Evolutionary conservation across 306 rosid genomes (phyloP).

Genomic region (Fragaria ananassa): DNA sequence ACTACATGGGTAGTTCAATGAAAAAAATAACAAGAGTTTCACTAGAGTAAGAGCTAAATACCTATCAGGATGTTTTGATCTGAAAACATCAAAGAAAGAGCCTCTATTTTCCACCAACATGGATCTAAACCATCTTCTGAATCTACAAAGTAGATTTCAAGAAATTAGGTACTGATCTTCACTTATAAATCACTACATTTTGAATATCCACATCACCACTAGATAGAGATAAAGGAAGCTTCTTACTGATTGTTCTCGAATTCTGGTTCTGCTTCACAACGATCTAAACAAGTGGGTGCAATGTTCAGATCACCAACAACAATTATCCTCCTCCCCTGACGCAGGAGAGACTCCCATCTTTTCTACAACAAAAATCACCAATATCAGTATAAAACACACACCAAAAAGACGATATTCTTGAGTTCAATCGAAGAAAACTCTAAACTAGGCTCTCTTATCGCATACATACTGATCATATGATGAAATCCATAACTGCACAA

Average conservation of each 20-base stretch:
- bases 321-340: constrained; percentile 61
- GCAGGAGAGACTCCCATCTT: constrained; percentile 85
- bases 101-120: constrained; percentile 66
- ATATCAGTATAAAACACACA: constrained; percentile 27
- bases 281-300: constrained; percentile 82
- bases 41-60: constrained; percentile 20
- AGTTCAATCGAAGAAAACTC: not conserved
- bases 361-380: constrained; percentile 50
- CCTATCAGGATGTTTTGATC: constrained; percentile 83
- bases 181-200: not conserved
- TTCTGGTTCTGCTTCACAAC: constrained; percentile 90
- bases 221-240: constrained; percentile 22
- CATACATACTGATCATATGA: not conserved
- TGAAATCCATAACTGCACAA: not conserved
- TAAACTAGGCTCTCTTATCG: not conserved
- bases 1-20: not conserved
- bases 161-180: constrained; percentile 4
- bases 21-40: constrained; percentile 2
- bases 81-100: constrained; percentile 64
- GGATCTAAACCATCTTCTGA: constrained; percentile 87
- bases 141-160: constrained; percentile 46
- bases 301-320: constrained; percentile 96
- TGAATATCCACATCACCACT: constrained; percentile 6
- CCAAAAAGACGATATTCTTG: not conserved
- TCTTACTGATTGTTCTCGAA: constrained; percentile 80